phyloP scores from a whole-genome alignment of 768 basidiomycete species.

The Sporobolomyces pararoseus region DNA sequence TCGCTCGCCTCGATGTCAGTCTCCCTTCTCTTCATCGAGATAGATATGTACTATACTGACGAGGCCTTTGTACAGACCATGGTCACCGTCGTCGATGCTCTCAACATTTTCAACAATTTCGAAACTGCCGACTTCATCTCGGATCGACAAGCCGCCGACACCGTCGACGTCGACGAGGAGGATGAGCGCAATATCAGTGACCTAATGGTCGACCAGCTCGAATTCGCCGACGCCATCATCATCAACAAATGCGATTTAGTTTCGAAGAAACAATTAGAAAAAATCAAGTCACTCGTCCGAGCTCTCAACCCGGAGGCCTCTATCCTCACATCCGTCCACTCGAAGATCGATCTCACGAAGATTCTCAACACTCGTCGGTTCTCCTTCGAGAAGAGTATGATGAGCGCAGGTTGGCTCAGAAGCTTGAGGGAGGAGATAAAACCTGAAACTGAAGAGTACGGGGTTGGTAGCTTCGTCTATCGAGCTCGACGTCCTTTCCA shows the following conservation, averaged over 20 bases:
- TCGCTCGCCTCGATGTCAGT: conserved; percentile 45
- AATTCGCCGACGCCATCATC: conserved; percentile 49
- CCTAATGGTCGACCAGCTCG: conserved; percentile 48
- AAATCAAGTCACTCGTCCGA: conserved; percentile 44
- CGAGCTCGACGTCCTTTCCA: conserved; percentile 49
- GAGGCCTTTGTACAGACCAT: conserved; percentile 34
- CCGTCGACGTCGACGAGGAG: conserved; percentile 48
- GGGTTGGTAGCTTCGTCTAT: conserved; percentile 46
- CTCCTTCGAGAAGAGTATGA: conserved; percentile 46
- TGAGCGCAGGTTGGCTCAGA: conserved; percentile 47
- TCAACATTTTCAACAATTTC: conserved; percentile 47
- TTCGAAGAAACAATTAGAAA: conserved; percentile 32
- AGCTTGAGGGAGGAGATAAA: conserved; percentile 44
- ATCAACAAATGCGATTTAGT: conserved; percentile 49
- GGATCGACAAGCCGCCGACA: conserved; percentile 44
- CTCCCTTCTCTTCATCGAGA: not conserved
- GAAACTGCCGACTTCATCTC: conserved; percentile 49
- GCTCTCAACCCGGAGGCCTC: conserved; percentile 48
- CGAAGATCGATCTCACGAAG: conserved; percentile 44
- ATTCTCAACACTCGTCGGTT: conserved; percentile 48
- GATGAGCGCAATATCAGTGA: conserved; percentile 48
- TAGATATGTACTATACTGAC: conserved; percentile 19
- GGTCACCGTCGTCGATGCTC: conserved; percentile 48
- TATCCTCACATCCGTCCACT: conserved; percentile 28
- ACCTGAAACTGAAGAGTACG: conserved; percentile 48